These are phyloP conservation scores for Diddensiella transvaalensis DNA, from an alignment of 805 yeast genomes.

Conservation along the genomic window DNA sequence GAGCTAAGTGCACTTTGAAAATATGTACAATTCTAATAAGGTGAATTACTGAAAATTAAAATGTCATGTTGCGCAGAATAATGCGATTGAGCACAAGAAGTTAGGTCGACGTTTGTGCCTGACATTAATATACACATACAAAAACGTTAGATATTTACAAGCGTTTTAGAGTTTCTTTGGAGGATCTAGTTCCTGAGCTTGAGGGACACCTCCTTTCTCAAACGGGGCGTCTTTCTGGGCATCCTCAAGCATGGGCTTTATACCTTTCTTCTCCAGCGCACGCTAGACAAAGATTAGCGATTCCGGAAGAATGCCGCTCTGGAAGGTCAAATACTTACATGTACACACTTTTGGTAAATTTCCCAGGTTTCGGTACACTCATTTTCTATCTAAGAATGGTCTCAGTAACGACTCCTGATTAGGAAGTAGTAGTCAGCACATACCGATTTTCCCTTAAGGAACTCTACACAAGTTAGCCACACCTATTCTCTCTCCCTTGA, in stretches of 20 bases:
- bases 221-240: constrained; percentile 90
- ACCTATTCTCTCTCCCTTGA: no score
- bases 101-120: no score
- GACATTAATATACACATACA: no score
- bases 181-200: constrained; percentile 1
- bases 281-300: constrained; percentile 27
- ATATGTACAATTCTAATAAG: no score
- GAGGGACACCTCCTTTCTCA: constrained; percentile 39
- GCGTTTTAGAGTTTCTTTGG: constrained; percentile 2
- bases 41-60: no score
- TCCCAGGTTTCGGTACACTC: constrained; percentile 92
- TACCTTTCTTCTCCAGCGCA: constrained; percentile 66
- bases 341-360: constrained; percentile 83
- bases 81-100: no score
- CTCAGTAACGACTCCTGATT: not conserved
- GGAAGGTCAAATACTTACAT: constrained; percentile 39
- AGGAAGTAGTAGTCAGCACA: constrained; percentile 4
- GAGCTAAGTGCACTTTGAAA: no score
- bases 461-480: no score
- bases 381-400: constrained; percentile 50
- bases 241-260: constrained; percentile 78
- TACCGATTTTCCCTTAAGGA: constrained; percentile 47
- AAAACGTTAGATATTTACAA: no score
- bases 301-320: not conserved
- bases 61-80: no score